Base-by-base conservation (phyloP, 257 asterid species). In the Nicotiana benthamiana region DNA sequence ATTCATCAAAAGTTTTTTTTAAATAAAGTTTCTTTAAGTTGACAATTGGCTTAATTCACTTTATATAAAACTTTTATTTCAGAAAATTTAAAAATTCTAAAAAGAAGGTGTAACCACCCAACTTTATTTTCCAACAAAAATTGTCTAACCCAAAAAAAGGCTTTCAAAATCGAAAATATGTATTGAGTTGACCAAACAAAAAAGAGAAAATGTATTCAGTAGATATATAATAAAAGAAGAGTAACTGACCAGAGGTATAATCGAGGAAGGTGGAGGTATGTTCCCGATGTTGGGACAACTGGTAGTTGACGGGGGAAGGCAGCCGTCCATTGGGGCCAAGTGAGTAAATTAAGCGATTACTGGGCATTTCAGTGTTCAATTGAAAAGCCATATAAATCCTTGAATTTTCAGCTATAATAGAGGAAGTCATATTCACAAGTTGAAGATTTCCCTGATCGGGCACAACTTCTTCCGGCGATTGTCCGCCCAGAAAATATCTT, bases 351-450 rank as follows among this genome's bases (percentile, higher is more conserved):
- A 96, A 79, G 4, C 77, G 86, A 11, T 83, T 60, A 61, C 43
- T 52, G 28, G 98, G 98, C 17, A 6, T 72, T 5, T 48, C 82
- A 32, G 81, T 77, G 52, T 48, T 76, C 83, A 94, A 30, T 82
- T 89, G 97, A 75, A 94, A 96, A 16, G 86, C 88, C 83, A 96
- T 82, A 78, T 90, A 89, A 57, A 96, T 83, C 9, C 78, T 86
- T 54, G 86, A 79, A 1, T 90, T 82, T 11, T 77, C 83, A 16
- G 83, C 3, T 1, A 51, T 10, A 46, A 90, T 52, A 0, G 93
- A 77, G 0, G 92, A 83, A 46, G 91, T 96, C 3, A 75, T 64
- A 46, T 92, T 96, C 2, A 79, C 85, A 3, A 94, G 1, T 10
- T 62, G 81, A 51, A 94, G 80, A 59, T 89, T 91, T 7, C 89